A percentile compares a stretch with the other conserved stretches of the same genome.
Conservation (phyloP, 768 basidiomycete species). For the Hypholoma fasciculare region DNA sequence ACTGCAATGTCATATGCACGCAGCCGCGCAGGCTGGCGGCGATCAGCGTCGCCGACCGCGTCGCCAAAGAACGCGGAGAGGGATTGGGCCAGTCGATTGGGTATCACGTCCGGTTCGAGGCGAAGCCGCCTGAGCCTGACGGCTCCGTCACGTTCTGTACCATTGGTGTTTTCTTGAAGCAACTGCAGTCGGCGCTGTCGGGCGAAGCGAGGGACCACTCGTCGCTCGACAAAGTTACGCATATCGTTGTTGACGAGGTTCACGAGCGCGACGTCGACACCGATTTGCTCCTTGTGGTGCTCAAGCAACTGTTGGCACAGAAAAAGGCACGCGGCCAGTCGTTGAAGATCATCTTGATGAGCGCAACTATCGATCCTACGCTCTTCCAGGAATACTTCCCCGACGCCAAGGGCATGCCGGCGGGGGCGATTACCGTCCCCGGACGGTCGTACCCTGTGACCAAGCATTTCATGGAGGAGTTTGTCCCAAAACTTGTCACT, state of each 20-base stretch:
- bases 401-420: conserved; percentile 56
- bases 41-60: conserved; percentile 87
- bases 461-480: conserved; percentile 80
- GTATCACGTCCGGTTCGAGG: conserved; percentile 91
- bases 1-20: conserved; percentile 90
- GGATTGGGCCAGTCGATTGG: conserved; percentile 71
- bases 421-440: conserved; percentile 79
- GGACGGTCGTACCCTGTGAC: conserved; percentile 90
- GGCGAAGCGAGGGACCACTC: conserved; percentile 34
- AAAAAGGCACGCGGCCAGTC: conserved; percentile 69
- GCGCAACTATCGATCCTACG: conserved; percentile 90
- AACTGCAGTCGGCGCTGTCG: conserved; percentile 75
- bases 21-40: conserved; percentile 92
- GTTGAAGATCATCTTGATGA: conserved; percentile 91
- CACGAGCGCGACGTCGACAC: conserved; percentile 96
- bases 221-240: conserved; percentile 76
- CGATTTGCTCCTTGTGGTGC: conserved; percentile 83
- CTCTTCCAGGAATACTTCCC: conserved; percentile 90
- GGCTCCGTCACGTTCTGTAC: conserved; percentile 94
- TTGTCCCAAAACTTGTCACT: conserved; percentile 51
- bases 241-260: conserved; percentile 93
- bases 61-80: conserved; percentile 87
- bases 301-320: conserved; percentile 80
- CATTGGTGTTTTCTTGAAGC: conserved; percentile 85
- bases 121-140: conserved; percentile 72